Base-by-base conservation (phyloP, 1,139 yeast genomes). In the Suhomyces kunorum region DNA sequence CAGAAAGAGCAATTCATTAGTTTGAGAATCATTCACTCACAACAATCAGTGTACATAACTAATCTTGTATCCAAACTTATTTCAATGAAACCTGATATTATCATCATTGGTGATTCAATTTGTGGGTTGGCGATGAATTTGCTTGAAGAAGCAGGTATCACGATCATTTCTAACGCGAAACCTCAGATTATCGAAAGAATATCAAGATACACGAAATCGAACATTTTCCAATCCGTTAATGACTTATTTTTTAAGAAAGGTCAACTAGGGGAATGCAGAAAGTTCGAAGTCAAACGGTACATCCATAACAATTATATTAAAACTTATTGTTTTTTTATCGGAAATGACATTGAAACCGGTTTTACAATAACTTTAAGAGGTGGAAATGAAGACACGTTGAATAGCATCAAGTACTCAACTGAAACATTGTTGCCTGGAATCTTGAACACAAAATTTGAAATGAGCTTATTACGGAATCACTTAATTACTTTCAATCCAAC, bases 331-430 rank as follows among this genome's bases (percentile, higher is more conserved):
- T 86, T 78, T 50, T 76, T 94, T 43, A 76, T 83, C 2, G 98
- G 97, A 0, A 83, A 89, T 50, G 82, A 85, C 33, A 71, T 77
- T 16, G 79, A 78, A 30, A 64, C 83, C 0, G 98, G 98, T 0
- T 84, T 92, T 33, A 89, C 98, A 0, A 76, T 92, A 14, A 70
- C 87, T 7, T 64, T 94, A 18, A 71, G 98, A 44, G 98, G 98
- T 2, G 83, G 81, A 0, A 76, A 77, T 49, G 78, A 71, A 32
- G 82, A 78, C 2, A 57, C 72, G 1, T 63, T 90, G 46, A 74
- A 80, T 38, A 78, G 80, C 40, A 74, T 90, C 17, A 94, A 94
- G 56, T 81, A 83, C 42, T 84, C 90, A 1, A 74, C 87, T 2
- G 95, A 87, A 50, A 83, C 92, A 35, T 74, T 90, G 78, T 76